Evolutionary conservation across 192 early-diverging fungal species (phyloP).

Genomic region (Geosiphon pyriformis): DNA sequence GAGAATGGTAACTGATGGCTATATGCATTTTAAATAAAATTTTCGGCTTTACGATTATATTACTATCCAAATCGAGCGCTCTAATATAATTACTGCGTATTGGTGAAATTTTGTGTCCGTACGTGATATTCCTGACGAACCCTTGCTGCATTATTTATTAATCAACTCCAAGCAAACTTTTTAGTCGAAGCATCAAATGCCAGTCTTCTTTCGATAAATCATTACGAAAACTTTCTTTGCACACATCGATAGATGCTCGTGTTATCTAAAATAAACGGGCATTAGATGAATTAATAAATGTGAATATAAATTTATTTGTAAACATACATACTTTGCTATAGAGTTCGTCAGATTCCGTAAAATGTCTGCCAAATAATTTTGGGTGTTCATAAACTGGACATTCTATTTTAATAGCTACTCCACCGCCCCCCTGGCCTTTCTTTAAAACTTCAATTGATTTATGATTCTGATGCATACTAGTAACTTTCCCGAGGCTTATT

Average conservation of each 20-base stretch:
- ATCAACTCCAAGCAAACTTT: conserved; percentile 42
- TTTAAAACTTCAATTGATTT: conserved; percentile 77
- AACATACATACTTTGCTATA: conserved; percentile 47
- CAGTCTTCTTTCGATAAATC: conserved; percentile 90
- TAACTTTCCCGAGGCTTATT: conserved; percentile 79
- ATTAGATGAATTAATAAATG: not conserved
- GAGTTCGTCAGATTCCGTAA: conserved; percentile 75
- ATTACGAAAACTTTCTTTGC: conserved; percentile 90
- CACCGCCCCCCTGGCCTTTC: conserved; percentile 75
- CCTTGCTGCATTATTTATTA: too few species aligned
- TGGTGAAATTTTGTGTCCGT: too few species aligned
- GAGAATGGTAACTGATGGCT: too few species aligned
- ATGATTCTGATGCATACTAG: conserved; percentile 89
- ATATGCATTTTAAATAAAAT: too few species aligned
- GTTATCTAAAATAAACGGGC: conserved; percentile 58
- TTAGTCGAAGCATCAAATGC: conserved; percentile 73
- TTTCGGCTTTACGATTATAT: too few species aligned
- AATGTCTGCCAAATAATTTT: conserved; percentile 91
- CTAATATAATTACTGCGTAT: too few species aligned
- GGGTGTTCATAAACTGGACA: conserved; percentile 74
- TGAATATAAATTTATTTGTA: not conserved
- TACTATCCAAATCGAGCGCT: too few species aligned
- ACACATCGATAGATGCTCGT: conserved; percentile 86
- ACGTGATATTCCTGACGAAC: too few species aligned
- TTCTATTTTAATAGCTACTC: conserved; percentile 91